These are phyloP conservation scores for Balakata baccata DNA, from an alignment of 345 rosid genomes.

Conservation along the genomic window DNA sequence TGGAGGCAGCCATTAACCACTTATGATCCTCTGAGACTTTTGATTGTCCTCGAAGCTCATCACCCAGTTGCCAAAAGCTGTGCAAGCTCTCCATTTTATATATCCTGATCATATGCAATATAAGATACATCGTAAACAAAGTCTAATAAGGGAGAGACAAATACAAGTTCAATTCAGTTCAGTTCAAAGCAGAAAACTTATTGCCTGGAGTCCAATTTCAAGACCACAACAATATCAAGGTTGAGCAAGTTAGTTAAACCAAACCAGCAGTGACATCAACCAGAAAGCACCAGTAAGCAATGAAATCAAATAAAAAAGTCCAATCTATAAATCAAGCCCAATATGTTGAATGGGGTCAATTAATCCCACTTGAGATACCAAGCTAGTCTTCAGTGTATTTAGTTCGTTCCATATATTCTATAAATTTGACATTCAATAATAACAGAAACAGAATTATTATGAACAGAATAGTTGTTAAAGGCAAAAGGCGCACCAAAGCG, in stretches of 20 bases:
- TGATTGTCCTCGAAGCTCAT: conserved; percentile 89
- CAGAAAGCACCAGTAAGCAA: not conserved
- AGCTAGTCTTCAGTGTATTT: not conserved
- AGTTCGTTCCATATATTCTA: not conserved
- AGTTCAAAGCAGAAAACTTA: not conserved
- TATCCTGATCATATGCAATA: conserved; percentile 16
- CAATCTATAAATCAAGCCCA: not conserved
- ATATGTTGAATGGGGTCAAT: not conserved
- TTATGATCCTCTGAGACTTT: conserved; percentile 80
- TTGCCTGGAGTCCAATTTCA: not conserved
- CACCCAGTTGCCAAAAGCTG: conserved; percentile 94
- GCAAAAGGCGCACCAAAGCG: too few relatives aligned
- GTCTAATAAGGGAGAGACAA: not conserved
- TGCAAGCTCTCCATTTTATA: conserved; percentile 54
- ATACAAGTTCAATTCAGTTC: not conserved
- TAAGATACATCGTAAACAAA: conserved; percentile 5
- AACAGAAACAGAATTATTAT: not conserved
- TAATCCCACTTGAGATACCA: not conserved
- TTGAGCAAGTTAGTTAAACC: not conserved
- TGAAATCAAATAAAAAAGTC: not conserved
- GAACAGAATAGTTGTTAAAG: too few relatives aligned
- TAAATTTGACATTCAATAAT: not conserved
- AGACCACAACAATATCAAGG: conserved; percentile 2
- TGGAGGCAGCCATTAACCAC: conserved; percentile 86
- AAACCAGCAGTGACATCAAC: not conserved